These are phyloP conservation scores for Neurospora crassa DNA, from an alignment of 2,329 filamentous ascomycete species.

Conservation along the genomic window DNA sequence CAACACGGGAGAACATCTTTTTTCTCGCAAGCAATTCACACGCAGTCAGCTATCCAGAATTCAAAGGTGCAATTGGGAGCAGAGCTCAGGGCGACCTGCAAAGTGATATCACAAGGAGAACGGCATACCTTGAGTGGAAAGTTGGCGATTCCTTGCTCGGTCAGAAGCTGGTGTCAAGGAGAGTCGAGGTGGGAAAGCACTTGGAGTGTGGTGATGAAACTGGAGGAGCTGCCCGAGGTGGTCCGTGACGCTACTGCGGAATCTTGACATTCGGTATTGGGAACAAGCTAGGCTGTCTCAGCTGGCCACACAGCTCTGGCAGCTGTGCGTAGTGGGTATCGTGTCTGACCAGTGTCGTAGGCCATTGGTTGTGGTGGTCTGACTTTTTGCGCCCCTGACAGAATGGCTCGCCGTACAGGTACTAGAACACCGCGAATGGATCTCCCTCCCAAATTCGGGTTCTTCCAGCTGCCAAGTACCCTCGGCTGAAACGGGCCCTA, in stretches of 20 bases:
- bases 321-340: neutral
- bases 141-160: neutral
- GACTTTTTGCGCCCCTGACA: neutral
- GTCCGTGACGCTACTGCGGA: slow-evolving; percentile 11
- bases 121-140: slow-evolving; percentile 5
- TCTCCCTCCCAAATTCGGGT: neutral
- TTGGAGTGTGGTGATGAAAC: slow-evolving; percentile 1
- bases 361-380: neutral
- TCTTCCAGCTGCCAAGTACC: neutral
- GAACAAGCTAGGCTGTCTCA: neutral
- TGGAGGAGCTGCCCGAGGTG: slow-evolving; percentile 1
- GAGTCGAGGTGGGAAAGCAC: neutral
- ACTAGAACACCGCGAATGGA: neutral
- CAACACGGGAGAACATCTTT: slow-evolving; percentile 77
- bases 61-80: neutral
- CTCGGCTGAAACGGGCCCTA: neutral
- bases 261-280: neutral
- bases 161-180: neutral
- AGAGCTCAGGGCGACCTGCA: neutral
- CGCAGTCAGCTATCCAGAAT: neutral
- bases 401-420: neutral
- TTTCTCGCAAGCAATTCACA: neutral
- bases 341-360: neutral
- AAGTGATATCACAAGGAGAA: neutral
- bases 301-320: neutral